These are phyloP conservation scores for Penicillium thymicola DNA, from an alignment of 2,329 filamentous ascomycete species.

Conservation along the genomic window DNA sequence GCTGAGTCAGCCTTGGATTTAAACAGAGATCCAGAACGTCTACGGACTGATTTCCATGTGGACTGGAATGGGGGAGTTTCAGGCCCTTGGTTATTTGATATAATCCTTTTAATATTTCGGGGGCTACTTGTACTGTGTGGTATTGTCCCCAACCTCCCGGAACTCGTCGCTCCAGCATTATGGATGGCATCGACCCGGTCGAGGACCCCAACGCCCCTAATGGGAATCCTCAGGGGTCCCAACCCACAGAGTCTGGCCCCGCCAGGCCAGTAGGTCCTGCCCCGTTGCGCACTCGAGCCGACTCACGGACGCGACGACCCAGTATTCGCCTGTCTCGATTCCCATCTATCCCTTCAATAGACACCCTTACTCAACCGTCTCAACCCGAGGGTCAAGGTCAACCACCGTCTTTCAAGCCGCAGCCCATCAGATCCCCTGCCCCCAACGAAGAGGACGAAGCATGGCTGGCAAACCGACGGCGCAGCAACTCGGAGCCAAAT, in stretches of 20 bases:
- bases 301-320: slow-evolving; percentile 29
- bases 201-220: slow-evolving; percentile 17
- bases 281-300: slow-evolving; percentile 19
- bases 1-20: slow-evolving; percentile 16
- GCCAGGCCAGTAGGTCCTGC: slow-evolving; percentile 12
- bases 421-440: slow-evolving; percentile 14
- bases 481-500: slow-evolving; percentile 43
- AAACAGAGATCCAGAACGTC: not conserved
- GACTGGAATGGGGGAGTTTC: not conserved
- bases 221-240: slow-evolving; percentile 10
- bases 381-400: slow-evolving; percentile 7
- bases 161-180: slow-evolving; percentile 14
- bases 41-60: not conserved
- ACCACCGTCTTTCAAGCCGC: slow-evolving; percentile 18
- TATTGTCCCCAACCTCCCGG: not conserved
- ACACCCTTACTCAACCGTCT: slow-evolving; percentile 9
- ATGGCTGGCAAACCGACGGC: slow-evolving; percentile 32
- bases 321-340: slow-evolving; percentile 32
- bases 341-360: slow-evolving; percentile 18
- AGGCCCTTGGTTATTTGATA: not conserved
- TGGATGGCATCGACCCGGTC: slow-evolving; percentile 40
- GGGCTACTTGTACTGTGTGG: not conserved
- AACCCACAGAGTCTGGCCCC: slow-evolving; percentile 4
- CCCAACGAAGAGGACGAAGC: slow-evolving; percentile 27
- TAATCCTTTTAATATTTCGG: not conserved